phyloP scores from a whole-genome alignment of 345 rosid genomes.

The Linum tenue region DNA sequence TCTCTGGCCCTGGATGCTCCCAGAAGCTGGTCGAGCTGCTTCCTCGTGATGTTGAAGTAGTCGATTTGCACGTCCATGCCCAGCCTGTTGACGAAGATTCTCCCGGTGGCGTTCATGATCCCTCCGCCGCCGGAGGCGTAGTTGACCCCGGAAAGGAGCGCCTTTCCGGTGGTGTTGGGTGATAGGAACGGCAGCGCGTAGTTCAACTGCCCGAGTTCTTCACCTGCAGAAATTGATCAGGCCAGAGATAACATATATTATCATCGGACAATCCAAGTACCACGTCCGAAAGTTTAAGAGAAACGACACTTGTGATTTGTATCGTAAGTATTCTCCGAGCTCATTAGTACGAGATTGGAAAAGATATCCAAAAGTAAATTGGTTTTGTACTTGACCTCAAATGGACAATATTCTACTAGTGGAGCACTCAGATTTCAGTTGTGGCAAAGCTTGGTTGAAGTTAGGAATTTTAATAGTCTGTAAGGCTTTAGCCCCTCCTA shows the following conservation, averaged over 20 bases:
- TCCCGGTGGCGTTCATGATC: slow-evolving; percentile 82
- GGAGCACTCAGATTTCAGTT: no score
- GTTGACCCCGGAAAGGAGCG: slow-evolving; percentile 60
- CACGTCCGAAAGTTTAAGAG: background rate
- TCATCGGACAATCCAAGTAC: background rate
- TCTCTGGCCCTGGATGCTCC: slow-evolving; percentile 65
- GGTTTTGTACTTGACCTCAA: no score
- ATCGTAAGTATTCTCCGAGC: background rate
- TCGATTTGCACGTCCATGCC: slow-evolving; percentile 86
- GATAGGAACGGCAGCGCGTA: slow-evolving; percentile 66
- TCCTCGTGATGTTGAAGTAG: slow-evolving; percentile 60
- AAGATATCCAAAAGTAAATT: no score
- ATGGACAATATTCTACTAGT: no score
- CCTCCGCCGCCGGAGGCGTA: slow-evolving; percentile 98
- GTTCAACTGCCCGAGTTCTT: slow-evolving; percentile 56
- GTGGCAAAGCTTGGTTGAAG: no score
- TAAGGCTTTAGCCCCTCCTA: background rate
- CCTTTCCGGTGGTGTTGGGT: slow-evolving; percentile 71
- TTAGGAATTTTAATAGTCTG: no score
- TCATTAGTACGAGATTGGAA: no score
- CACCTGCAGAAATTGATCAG: slow-evolving; percentile 35
- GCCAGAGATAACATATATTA: background rate
- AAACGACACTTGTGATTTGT: background rate
- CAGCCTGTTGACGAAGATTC: slow-evolving; percentile 78
- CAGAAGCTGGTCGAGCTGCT: slow-evolving; percentile 52